Conservation (phyloP, 2,329 filamentous ascomycete species). For the Neobulgaria alba region DNA sequence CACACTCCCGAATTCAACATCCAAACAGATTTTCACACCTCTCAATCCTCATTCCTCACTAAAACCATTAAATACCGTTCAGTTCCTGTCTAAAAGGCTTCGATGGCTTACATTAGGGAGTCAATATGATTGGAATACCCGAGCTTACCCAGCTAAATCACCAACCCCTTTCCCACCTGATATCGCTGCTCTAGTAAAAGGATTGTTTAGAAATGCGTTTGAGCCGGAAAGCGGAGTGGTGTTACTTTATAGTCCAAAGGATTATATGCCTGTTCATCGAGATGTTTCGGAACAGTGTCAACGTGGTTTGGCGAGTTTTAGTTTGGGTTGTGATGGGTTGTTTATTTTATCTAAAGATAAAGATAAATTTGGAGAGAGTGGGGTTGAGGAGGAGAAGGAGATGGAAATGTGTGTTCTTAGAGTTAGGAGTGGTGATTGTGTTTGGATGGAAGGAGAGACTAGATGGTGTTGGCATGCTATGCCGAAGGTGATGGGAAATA, state of each 20-base stretch:
- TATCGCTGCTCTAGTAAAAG: slow-evolving; percentile 56
- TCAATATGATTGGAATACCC: slow-evolving; percentile 91
- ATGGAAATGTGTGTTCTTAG: slow-evolving; percentile 45
- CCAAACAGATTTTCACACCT: slow-evolving; percentile 55
- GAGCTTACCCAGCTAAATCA: slow-evolving; percentile 59
- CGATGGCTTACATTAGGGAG: slow-evolving; percentile 91
- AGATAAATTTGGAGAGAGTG: slow-evolving; percentile 14
- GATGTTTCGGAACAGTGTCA: slow-evolving; percentile 84
- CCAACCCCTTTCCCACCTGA: slow-evolving; percentile 70
- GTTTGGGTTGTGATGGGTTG: slow-evolving; percentile 80
- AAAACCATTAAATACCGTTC: slow-evolving; percentile 60
- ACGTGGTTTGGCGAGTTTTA: slow-evolving; percentile 72
- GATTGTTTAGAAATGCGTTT: slow-evolving; percentile 62
- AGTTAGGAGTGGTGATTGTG: slow-evolving; percentile 75
- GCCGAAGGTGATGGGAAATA: slow-evolving; percentile 71
- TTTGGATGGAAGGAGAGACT: slow-evolving; percentile 78
- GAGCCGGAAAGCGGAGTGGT: slow-evolving; percentile 81
- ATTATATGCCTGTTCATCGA: slow-evolving; percentile 86
- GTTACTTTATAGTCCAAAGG: slow-evolving; percentile 83
- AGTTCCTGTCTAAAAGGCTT: slow-evolving; percentile 70
- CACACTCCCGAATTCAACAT: slow-evolving; percentile 41
- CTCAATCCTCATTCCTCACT: slow-evolving; percentile 52
- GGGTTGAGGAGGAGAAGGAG: slow-evolving; percentile 22
- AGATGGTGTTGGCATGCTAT: slow-evolving; percentile 94
- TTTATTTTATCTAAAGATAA: slow-evolving; percentile 66